phyloP scores from a whole-genome alignment of 805 yeast genomes.

The Sporopachydermia lactativora region DNA sequence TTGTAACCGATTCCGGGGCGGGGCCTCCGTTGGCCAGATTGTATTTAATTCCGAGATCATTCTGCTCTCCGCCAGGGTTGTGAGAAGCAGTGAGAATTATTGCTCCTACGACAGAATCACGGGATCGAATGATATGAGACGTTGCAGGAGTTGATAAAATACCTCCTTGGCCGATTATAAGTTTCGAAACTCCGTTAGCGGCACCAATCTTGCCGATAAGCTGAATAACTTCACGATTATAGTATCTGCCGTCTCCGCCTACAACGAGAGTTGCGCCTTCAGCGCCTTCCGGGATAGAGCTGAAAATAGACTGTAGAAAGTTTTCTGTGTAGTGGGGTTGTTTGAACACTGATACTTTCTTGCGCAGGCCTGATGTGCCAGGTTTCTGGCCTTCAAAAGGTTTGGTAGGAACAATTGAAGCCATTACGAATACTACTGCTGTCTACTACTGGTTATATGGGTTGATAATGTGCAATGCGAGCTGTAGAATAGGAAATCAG shows the following conservation, averaged over 20 bases:
- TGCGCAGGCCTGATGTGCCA: conserved; percentile 93
- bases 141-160: conserved; percentile 93
- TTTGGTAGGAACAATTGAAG: conserved; percentile 37
- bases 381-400: conserved; percentile 90
- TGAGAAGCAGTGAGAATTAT: conserved; percentile 93
- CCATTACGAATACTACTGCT: conserved; percentile 4
- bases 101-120: conserved; percentile 69
- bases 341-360: conserved; percentile 77
- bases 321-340: conserved; percentile 78
- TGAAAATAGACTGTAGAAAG: conserved; percentile 76
- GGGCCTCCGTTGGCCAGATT: conserved; percentile 95
- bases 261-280: conserved; percentile 64
- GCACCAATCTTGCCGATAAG: conserved; percentile 73
- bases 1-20: conserved; percentile 90
- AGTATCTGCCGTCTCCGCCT: conserved; percentile 96
- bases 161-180: conserved; percentile 81
- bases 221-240: conserved; percentile 70
- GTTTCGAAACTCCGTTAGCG: conserved; percentile 78
- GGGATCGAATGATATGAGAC: conserved; percentile 76
- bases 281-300: conserved; percentile 84
- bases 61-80: conserved; percentile 92
- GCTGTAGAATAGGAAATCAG: too few relatives aligned
- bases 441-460: too few relatives aligned
- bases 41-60: conserved; percentile 92
- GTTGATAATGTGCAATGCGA: too few relatives aligned